Percentiles rank a stretch among this genome's conserved stretches.
Conservation (phyloP, 225 moss, liverwort and hornwort species). For the Bryoerythrophyllum caledonicum region DNA sequence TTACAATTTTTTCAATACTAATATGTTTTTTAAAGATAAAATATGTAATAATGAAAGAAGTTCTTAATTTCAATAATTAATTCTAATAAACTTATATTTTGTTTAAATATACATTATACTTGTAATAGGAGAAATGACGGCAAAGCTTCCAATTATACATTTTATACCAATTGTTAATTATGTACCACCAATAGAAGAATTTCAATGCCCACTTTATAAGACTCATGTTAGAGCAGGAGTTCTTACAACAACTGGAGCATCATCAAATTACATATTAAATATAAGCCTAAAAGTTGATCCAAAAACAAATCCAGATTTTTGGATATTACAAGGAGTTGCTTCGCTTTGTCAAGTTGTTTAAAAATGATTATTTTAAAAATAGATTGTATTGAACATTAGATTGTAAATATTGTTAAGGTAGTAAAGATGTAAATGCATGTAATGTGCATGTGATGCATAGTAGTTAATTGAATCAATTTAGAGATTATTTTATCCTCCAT, state of each 20-base stretch:
- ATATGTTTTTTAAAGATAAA: too few species aligned
- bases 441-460: too few species aligned
- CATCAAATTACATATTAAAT: conserved; percentile 89
- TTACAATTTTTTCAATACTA: too few species aligned
- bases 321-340: conserved; percentile 92
- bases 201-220: conserved; percentile 91
- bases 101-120: accelerated
- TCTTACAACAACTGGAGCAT: conserved; percentile 85
- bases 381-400: accelerated
- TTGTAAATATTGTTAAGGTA: not conserved
- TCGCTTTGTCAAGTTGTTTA: conserved; percentile 70
- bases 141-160: conserved; percentile 76
- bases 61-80: too few species aligned
- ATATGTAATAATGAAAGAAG: too few species aligned
- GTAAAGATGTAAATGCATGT: too few species aligned
- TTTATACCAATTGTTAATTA: conserved; percentile 72
- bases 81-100: not conserved
- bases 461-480: not conserved
- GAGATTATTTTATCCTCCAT: too few species aligned
- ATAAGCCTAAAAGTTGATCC: conserved; percentile 76
- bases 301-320: conserved; percentile 68
- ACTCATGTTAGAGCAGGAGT: conserved; percentile 92
- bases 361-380: too few species aligned
- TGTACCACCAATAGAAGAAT: conserved; percentile 47
- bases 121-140: conserved; percentile 71